phyloP scores from a whole-genome alignment of 2,329 filamentous ascomycete genomes.

The Cladosporium oxysporum region DNA sequence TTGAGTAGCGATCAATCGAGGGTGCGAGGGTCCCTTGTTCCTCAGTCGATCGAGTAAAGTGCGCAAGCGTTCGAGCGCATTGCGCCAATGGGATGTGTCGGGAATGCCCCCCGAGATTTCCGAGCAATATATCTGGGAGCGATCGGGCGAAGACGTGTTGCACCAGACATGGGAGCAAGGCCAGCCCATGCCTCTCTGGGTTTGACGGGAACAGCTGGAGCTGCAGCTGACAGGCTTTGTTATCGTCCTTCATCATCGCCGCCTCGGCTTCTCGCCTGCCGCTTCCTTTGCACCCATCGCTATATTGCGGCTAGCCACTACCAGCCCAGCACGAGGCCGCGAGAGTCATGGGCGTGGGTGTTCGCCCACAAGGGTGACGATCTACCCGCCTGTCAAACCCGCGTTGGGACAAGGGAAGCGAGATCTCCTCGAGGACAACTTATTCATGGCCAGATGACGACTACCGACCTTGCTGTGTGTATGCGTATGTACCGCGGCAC shows the following conservation, averaged over 20 bases:
- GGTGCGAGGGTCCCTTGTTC: not conserved
- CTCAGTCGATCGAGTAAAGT: not conserved
- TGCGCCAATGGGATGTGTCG: not conserved
- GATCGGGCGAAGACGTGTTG: conserved; percentile 7
- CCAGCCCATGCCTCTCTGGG: not conserved
- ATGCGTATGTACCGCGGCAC: not conserved
- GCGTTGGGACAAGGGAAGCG: not conserved
- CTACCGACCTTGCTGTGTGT: not conserved
- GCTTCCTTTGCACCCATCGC: not conserved
- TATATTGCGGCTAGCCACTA: not conserved
- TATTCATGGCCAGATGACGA: not conserved
- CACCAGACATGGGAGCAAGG: not conserved
- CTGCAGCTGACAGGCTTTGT: conserved; percentile 4
- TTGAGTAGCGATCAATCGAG: not conserved
- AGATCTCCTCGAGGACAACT: not conserved
- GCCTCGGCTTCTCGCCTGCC: not conserved
- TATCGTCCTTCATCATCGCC: not conserved
- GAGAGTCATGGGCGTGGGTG: conserved; percentile 2
- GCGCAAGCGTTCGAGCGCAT: not conserved
- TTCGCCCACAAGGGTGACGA: not conserved
- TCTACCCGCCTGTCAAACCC: not conserved
- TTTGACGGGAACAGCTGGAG: not conserved
- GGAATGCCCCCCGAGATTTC: not conserved
- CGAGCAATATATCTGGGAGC: not conserved
- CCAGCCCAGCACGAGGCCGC: not conserved